A percentile compares a stretch with the other conserved stretches of the same genome.
Evolutionary conservation across 768 basidiomycete species (phyloP).

Genomic region (Serendipita sp.): DNA sequence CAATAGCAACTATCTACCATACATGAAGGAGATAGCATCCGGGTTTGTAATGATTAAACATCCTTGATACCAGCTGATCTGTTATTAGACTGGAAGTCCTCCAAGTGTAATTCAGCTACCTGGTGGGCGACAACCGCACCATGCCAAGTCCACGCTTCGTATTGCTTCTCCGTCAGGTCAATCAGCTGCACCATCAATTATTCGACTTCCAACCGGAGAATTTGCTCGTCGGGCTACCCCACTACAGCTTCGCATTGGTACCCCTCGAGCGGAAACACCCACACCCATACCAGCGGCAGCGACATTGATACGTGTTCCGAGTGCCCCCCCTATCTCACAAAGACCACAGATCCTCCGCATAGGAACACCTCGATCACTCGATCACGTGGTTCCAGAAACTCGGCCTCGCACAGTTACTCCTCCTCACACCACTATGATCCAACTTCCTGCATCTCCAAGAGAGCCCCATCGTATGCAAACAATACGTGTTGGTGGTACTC

Average conservation of each 20-base stretch:
- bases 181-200: neutral
- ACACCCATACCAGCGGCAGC: neutral
- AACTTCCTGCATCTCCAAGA: neutral
- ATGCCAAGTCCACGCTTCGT: neutral
- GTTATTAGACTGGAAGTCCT: neutral
- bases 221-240: neutral
- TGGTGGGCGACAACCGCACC: neutral
- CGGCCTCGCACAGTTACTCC: neutral
- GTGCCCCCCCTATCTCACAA: neutral
- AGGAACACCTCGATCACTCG: neutral
- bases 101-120: conserved; percentile 1
- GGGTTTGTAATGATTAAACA: neutral
- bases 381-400: neutral
- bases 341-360: neutral
- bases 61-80: neutral
- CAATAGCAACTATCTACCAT: neutral
- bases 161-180: neutral
- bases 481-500: neutral
- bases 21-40: neutral
- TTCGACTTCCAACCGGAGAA: neutral
- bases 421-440: neutral
- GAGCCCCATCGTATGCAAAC: neutral
- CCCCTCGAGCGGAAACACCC: neutral
- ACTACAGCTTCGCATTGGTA: neutral
- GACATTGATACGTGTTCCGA: neutral